Evolutionary conservation across 2,329 filamentous ascomycete genomes (phyloP), one percentile per base, ranked within the genome.

Genomic region (Coniella lustricola): DNA sequence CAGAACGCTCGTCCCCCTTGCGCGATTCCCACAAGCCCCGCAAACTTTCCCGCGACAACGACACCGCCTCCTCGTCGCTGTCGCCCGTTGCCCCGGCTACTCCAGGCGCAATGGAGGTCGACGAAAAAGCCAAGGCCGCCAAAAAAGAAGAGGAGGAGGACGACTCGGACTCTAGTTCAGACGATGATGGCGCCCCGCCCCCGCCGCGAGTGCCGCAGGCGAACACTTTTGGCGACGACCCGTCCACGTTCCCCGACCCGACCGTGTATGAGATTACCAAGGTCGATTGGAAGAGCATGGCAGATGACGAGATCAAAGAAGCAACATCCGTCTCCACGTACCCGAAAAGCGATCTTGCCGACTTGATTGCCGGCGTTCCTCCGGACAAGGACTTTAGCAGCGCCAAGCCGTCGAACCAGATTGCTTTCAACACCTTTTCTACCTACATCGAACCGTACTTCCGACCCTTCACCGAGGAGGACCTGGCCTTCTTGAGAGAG

Each of bases 351-450:
- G 87, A 96, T 60, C 75, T 98, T 8, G 76, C 82, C 50, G 84
- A 96, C 61, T 74, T 93, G 56, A 94, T 95, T 55, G 86, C 91
- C 10, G 93, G 93, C 41, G 83, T 86, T 34, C 87, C 90, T 1
- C 91, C 93, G 1, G 90, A 97, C 65, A 90, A 88, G 64, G 93
- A 98, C 69, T 97, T 96, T 61, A 96, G 88, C 63, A 95, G 82
- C 62, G 85, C 89, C 31, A 98, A 97, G 64, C 90, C 91, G 4
- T 84, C 84, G 17, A 95, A 91, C 59, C 93, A 98, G 70, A 93
- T 97, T 64, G 90, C 87, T 63, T 93, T 93, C 56, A 85, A 82
- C 49, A 95, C 91, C 2, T 98, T 98, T 66, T 84, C 86, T n/a
- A 83, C 86, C 5, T 95, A 93, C 62, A 79, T 94, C 47, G 93